Conservation (phyloP, 164 flowering plant species). For the Akebia trifoliata region DNA sequence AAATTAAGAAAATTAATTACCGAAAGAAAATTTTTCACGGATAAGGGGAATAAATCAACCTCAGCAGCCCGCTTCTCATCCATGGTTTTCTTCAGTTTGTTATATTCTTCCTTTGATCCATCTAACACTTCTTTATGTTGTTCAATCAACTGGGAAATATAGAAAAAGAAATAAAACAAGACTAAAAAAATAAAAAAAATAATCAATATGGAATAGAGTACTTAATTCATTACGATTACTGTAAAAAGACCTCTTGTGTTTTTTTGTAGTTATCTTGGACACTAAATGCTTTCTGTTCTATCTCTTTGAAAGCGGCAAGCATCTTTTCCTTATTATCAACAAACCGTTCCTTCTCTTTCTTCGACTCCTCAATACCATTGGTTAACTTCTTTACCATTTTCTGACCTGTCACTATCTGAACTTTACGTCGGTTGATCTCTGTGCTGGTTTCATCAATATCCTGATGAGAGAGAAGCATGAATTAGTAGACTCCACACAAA, state of each 20-base stretch:
- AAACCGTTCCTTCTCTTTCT: conserved; percentile 69
- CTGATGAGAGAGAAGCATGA: conserved; percentile 28
- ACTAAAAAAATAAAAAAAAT: neutral
- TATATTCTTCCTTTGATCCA: conserved; percentile 66
- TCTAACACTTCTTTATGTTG: conserved; percentile 71
- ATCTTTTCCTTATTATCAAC: conserved; percentile 55
- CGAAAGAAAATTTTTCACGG: neutral
- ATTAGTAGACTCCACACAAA: neutral
- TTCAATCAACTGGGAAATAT: conserved; percentile 49
- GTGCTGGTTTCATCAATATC: conserved; percentile 78
- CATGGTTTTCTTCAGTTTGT: conserved; percentile 49
- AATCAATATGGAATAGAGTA: neutral
- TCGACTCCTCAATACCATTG: conserved; percentile 85
- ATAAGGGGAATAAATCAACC: conserved; percentile 32
- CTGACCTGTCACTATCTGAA: conserved; percentile 73
- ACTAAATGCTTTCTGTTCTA: conserved; percentile 70
- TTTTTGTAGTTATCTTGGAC: conserved; percentile 79
- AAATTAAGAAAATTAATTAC: neutral
- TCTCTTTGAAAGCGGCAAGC: conserved; percentile 51
- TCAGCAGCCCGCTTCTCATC: conserved; percentile 59
- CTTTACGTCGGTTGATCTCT: conserved; percentile 84
- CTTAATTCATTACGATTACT: neutral
- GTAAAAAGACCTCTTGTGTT: conserved; percentile 54
- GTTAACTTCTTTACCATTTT: conserved; percentile 74
- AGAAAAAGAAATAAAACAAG: conserved; percentile 3